These are phyloP conservation scores for Xylaria sp. DNA, from an alignment of 2,329 filamentous ascomycete species.

Conservation along the genomic window DNA sequence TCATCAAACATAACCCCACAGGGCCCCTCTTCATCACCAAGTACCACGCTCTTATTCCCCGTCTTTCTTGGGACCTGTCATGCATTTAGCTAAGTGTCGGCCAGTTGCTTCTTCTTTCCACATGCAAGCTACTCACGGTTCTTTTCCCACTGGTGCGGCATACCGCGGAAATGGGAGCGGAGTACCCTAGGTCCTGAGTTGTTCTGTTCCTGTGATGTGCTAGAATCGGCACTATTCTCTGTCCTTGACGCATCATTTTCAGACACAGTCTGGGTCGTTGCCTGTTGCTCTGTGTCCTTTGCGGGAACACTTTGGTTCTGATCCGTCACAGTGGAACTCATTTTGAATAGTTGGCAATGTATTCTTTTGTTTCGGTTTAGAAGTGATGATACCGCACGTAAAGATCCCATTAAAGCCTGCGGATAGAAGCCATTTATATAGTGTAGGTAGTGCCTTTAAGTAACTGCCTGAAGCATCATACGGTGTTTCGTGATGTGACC, in stretches of 20 bases:
- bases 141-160: constrained; percentile 47
- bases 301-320: constrained; percentile 12
- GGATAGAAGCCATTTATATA: neutral
- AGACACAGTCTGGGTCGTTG: constrained; percentile 11
- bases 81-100: constrained; percentile 22
- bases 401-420: constrained; percentile 7
- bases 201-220: constrained; percentile 17
- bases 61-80: constrained; percentile 40
- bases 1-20: neutral
- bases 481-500: constrained; percentile 2
- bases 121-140: constrained; percentile 36
- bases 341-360: constrained; percentile 8
- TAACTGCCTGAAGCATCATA: constrained; percentile 13
- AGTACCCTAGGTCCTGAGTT: constrained; percentile 36
- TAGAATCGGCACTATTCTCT: constrained; percentile 12
- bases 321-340: constrained; percentile 16
- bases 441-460: neutral
- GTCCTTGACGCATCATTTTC: constrained; percentile 9
- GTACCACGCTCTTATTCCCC: constrained; percentile 7
- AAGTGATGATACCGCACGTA: neutral
- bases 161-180: constrained; percentile 43
- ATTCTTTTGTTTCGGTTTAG: neutral
- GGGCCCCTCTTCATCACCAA: neutral
- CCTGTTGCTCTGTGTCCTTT: constrained; percentile 24
- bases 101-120: neutral